Evolutionary conservation across 2,329 filamentous ascomycete species (phyloP), one percentile per base, ranked within the genome.

Genomic region (Aspergillus hiratsukae): DNA sequence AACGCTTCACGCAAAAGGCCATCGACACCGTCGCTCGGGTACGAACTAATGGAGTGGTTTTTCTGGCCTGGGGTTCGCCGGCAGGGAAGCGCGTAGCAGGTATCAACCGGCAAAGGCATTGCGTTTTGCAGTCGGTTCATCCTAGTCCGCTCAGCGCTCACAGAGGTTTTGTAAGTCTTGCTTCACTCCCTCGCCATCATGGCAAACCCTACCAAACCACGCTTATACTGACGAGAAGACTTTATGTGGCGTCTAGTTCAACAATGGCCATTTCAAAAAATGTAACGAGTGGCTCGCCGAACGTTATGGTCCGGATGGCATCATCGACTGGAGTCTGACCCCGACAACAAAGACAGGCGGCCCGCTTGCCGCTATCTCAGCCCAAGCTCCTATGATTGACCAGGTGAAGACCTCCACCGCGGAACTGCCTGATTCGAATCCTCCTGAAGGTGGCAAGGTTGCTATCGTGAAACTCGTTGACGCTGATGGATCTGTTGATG

Each of bases 1-100:
- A 99, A 75, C 81, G 81, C 48, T 90, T 99, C 70, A 99, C 93
- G 21, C 92, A 97, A 70, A 89, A 86, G 61, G 88, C 94, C 45
- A 95, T 99, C 61, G 91, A 97, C 63, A 82, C 89, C 0, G 90
- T 97, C 1, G 89, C 89, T 0, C 85, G 87, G 69, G 86, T 88
- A 64, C 83, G 91, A 48, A 86, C 83, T 0, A 80, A 82, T 28
- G 94, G 94, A 1, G 93, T 99, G 1, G 94, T 97, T 4, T 99
- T 97, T 70, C 78, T 99, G 73, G 93, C 93, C 0, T 99, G 94
- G 94, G 94, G 94, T 17, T 86, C 80, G 5, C 90, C 91, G 1
- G 94, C 94, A 0, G 88, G 87, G 55, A 89, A 90, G 76, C 80
- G 92, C 55, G 90, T 95, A 23, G 76, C 81, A 45, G 88, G 86